Evolutionary conservation across 805 yeast genomes (phyloP).

Genomic region (Komagataella pastoris): DNA sequence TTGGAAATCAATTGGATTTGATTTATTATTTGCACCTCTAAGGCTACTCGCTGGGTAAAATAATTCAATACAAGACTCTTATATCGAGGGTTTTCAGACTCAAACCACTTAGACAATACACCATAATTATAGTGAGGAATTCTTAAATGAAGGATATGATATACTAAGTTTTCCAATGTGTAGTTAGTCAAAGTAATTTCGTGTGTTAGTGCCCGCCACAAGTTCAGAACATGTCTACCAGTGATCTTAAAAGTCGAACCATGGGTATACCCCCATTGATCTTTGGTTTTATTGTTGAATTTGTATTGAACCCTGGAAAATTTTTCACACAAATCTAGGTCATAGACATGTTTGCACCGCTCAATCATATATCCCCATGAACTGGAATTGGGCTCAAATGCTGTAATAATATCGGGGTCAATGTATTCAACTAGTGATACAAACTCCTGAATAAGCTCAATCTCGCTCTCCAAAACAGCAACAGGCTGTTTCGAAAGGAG

Average conservation of each 20-base stretch:
- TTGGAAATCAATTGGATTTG: slow-evolving; percentile 54
- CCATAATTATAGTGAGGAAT: slow-evolving; percentile 47
- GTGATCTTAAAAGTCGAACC: slow-evolving; percentile 54
- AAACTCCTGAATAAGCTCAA: slow-evolving; percentile 41
- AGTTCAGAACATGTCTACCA: slow-evolving; percentile 75
- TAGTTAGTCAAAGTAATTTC: slow-evolving; percentile 56
- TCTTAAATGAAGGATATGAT: slow-evolving; percentile 50
- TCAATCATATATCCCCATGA: slow-evolving; percentile 90
- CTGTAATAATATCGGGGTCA: slow-evolving; percentile 84
- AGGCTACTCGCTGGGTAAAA: slow-evolving; percentile 28
- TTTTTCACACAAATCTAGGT: slow-evolving; percentile 39
- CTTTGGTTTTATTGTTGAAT: slow-evolving; percentile 40
- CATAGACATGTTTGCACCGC: slow-evolving; percentile 31
- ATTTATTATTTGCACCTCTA: slow-evolving; percentile 33
- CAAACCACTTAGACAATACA: slow-evolving; percentile 35
- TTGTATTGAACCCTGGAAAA: slow-evolving; percentile 45
- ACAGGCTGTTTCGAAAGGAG: slow-evolving; percentile 15
- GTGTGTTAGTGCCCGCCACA: slow-evolving; percentile 66
- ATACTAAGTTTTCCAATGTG: slow-evolving; percentile 65
- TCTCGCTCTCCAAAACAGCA: slow-evolving; percentile 37
- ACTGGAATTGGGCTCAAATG: slow-evolving; percentile 64
- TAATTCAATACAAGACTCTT: slow-evolving; percentile 28
- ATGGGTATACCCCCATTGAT: slow-evolving; percentile 73
- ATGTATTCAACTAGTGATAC: slow-evolving; percentile 38
- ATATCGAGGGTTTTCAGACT: slow-evolving; percentile 7